These are phyloP conservation scores for Lasiodiplodia gonubiensis DNA, from an alignment of 2,329 filamentous ascomycete species.

Conservation along the genomic window DNA sequence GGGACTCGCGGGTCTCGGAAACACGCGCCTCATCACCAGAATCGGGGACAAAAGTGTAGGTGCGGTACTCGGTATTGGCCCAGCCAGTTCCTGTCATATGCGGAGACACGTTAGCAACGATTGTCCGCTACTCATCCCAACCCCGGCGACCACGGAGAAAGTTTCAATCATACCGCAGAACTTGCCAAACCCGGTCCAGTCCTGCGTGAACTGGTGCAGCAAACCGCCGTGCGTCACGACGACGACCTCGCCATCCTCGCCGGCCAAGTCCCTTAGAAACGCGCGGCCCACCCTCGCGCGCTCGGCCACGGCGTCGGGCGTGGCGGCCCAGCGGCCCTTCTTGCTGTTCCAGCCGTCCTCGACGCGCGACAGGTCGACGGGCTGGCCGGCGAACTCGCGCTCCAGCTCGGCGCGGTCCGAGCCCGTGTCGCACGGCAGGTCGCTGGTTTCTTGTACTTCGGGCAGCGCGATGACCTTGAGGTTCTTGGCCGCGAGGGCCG, in stretches of 20 bases:
- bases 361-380: conserved; percentile 67
- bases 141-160: no score
- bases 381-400: conserved; percentile 64
- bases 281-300: conserved; percentile 66
- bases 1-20: conserved; percentile 43
- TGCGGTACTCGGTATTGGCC: conserved; percentile 74
- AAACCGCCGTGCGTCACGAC: conserved; percentile 84
- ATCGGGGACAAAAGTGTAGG: conserved; percentile 66
- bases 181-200: conserved; percentile 68
- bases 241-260: conserved; percentile 69
- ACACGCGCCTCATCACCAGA: conserved; percentile 38
- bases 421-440: conserved; percentile 77
- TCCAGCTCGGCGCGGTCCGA: conserved; percentile 59
- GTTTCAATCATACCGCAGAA: conserved; percentile 57
- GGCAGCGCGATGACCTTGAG: conserved; percentile 70
- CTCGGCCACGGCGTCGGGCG: conserved; percentile 59
- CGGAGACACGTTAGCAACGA: no score
- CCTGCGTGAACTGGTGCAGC: conserved; percentile 82
- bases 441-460: conserved; percentile 76
- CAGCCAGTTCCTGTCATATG: conserved; percentile 75
- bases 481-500: conserved; percentile 41
- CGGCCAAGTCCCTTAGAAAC: conserved; percentile 55
- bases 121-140: no score
- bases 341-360: conserved; percentile 73
- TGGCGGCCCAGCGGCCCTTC: conserved; percentile 39